Evolutionary conservation across 805 yeast species (phyloP), one percentile per base, ranked within the genome.

Genomic region (Teunomyces pallodes): DNA sequence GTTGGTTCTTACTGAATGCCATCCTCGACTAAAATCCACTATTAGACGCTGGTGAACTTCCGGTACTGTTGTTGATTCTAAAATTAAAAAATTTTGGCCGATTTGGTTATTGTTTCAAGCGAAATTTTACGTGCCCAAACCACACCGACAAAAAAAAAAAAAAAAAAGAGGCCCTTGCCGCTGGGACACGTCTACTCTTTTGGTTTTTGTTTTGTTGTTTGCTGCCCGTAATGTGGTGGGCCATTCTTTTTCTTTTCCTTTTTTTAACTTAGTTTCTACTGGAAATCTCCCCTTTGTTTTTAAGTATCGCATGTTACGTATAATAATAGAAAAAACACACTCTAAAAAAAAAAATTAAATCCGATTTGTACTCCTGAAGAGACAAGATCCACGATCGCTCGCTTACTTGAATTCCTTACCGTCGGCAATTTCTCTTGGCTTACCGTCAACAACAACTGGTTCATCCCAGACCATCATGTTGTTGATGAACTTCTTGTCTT

Each of bases 401-500:
- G 59, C 57, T 76, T 85, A 91, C 83, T 92, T 92, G 79, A 90
- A 85, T 60, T 92, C 97, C 82, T 92, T 91, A 78, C 99, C 99
- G 73, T 92, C 99, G 58, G 86, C 96, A 63, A 92, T 87, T 78
- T 88, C 96, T 69, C 79, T 85, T 68, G 77, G 67, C 76, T 82
- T 86, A 68, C 96, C 97, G 68, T 85, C 75, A 67, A 86, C 79
- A 49, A 71, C 71, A 59, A 90, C 82, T 59, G 98, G 98, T 79
- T 90, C 83, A 73, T 92, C 99, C 98, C 98, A 92, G 61, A 97
- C 96, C 86, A 96, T 89, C 85, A 90, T 79, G 83, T 90, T 88
- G 74, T 87, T 79, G 62, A 94, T 72, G 66, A 89, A 88, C 55
- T 78, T 87, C 74, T 80, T 85, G 79, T 81, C 88, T 67, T 82